These are phyloP conservation scores for Cylindrotheca closterium DNA, from an alignment of 108 stramenopile genomes.

Conservation along the genomic window DNA sequence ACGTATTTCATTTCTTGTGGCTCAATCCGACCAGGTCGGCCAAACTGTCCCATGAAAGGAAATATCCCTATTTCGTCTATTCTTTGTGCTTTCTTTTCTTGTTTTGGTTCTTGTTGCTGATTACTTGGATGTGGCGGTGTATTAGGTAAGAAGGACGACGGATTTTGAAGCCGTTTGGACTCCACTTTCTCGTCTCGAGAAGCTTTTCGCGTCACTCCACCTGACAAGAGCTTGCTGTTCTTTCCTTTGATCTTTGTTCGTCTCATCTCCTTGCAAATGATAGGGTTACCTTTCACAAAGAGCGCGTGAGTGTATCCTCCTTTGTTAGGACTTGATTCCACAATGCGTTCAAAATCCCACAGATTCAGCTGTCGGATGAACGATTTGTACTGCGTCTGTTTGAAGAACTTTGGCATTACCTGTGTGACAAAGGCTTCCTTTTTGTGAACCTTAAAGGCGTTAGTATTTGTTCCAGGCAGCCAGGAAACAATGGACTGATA, in stretches of 20 bases:
- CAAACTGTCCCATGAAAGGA: background rate
- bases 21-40: background rate
- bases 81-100: too few relatives aligned
- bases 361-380: slow-evolving; percentile 85
- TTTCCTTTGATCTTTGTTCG: slow-evolving; percentile 16
- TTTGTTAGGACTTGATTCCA: slow-evolving; percentile 39
- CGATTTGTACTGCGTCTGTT: slow-evolving; percentile 76
- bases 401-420: slow-evolving; percentile 74
- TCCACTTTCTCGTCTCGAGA: background rate
- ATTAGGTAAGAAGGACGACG: background rate
- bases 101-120: background rate
- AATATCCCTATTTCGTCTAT: too few relatives aligned
- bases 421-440: slow-evolving; percentile 30
- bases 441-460: slow-evolving; percentile 37
- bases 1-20: background rate
- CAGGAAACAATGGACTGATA: slow-evolving; percentile 57
- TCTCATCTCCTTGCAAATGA: slow-evolving; percentile 10
- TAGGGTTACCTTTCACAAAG: slow-evolving; percentile 34
- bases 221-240: background rate
- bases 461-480: slow-evolving; percentile 38
- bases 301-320: slow-evolving; percentile 59
- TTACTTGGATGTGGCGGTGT: background rate
- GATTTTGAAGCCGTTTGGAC: background rate
- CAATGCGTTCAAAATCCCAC: slow-evolving; percentile 61
- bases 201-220: background rate